A percentile compares a stretch with the other conserved stretches of the same genome.
These are phyloP conservation scores for Cystobasidiaceae sp. DNA, from an alignment of 1,284 basidiomycete species.

Conservation along the genomic window DNA sequence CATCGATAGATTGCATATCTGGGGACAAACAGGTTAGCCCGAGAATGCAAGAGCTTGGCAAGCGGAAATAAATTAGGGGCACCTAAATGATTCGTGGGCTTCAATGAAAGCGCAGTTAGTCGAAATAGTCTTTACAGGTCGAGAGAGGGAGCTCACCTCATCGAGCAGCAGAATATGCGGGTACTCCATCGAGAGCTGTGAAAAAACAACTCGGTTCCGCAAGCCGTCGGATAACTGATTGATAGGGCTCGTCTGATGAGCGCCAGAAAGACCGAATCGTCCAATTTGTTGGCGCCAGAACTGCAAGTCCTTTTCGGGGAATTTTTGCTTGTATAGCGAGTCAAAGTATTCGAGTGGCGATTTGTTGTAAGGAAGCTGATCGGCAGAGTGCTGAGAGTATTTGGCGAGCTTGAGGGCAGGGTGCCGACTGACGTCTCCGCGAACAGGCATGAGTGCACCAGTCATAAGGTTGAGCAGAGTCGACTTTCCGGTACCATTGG, in stretches of 20 bases:
- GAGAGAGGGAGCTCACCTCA: too few relatives aligned
- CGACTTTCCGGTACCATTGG: conserved; percentile 97
- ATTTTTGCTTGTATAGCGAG: conserved; percentile 69
- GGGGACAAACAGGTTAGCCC: too few relatives aligned
- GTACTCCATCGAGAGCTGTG: conserved; percentile 60
- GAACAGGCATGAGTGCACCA: conserved; percentile 67
- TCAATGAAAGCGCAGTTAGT: too few relatives aligned
- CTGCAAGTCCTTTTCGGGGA: conserved; percentile 88
- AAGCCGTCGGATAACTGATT: conserved; percentile 91
- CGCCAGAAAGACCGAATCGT: conserved; percentile 88
- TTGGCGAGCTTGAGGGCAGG: conserved; percentile 70
- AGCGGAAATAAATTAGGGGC: too few relatives aligned
- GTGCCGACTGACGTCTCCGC: conserved; percentile 85
- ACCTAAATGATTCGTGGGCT: conserved; percentile 86
- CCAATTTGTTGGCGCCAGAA: conserved; percentile 93
- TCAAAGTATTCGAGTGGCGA: conserved; percentile 94
- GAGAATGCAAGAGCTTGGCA: too few relatives aligned
- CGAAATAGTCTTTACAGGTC: too few relatives aligned
- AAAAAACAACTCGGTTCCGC: conserved; percentile 82
- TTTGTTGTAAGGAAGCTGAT: conserved; percentile 93
- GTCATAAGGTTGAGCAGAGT: conserved; percentile 95
- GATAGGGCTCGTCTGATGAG: conserved; percentile 91
- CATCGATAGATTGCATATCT: conserved; percentile 95
- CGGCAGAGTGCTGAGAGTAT: conserved; percentile 97
- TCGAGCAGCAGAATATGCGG: conserved; percentile 50